These are phyloP conservation scores for Chlorella sp. DNA, from an alignment of 139 green algal species.

Conservation along the genomic window DNA sequence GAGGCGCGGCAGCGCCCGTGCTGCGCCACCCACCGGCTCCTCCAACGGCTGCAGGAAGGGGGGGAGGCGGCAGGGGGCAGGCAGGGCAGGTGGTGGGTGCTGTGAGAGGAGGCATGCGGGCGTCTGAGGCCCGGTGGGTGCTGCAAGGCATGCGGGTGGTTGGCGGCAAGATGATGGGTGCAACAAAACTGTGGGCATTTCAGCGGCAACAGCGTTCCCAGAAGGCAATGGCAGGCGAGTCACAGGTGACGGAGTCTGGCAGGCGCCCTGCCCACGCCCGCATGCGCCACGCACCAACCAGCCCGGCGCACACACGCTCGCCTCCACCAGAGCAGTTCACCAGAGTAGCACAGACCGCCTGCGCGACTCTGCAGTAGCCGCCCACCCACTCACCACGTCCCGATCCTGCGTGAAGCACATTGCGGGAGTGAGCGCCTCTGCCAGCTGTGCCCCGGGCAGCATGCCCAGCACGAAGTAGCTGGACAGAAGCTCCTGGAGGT, in stretches of 20 bases:
- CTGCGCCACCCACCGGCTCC: neutral
- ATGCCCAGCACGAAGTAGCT: neutral
- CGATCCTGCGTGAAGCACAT: neutral
- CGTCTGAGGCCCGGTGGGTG: too few relatives aligned
- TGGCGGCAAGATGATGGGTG: too few relatives aligned
- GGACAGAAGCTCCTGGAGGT: neutral
- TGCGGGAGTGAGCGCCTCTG: neutral
- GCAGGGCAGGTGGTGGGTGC: neutral
- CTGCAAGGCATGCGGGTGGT: too few relatives aligned
- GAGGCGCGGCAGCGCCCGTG: neutral
- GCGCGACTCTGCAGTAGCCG: neutral
- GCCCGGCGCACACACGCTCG: too few relatives aligned
- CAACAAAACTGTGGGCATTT: too few relatives aligned
- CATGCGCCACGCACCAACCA: neutral
- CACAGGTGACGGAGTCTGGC: too few relatives aligned
- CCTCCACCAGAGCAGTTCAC: too few relatives aligned
- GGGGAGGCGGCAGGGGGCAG: neutral
- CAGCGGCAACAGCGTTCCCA: too few relatives aligned
- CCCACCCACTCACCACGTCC: neutral
- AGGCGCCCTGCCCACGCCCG: too few relatives aligned
- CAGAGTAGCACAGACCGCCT: too few relatives aligned
- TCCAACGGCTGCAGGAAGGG: neutral
- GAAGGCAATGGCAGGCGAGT: too few relatives aligned
- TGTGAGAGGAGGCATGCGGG: neutral
- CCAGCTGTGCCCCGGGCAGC: neutral